Percentiles rank a stretch among this genome's conserved stretches.
Conservation (phyloP, 495 filamentous ascomycete genomes). For the Neohortaea acidophila region DNA sequence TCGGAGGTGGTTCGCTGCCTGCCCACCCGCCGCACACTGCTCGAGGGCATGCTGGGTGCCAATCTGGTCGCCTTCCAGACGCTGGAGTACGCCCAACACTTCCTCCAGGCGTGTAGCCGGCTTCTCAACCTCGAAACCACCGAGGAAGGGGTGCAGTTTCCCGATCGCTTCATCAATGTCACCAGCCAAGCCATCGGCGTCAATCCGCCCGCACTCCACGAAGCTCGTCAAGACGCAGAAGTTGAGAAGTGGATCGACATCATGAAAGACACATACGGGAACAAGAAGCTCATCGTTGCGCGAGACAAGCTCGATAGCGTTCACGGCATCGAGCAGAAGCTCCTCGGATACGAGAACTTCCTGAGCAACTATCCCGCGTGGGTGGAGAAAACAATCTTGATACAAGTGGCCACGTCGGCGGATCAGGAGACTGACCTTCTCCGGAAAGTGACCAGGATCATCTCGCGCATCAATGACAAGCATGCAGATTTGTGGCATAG, state of each 20-base stretch:
- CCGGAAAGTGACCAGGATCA: constrained; percentile 76
- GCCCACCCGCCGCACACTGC: constrained; percentile 63
- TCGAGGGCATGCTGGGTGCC: constrained; percentile 81
- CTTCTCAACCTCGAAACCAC: constrained; percentile 76
- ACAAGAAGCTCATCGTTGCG: constrained; percentile 78
- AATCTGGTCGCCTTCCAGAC: constrained; percentile 88
- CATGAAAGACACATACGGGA: constrained; percentile 63
- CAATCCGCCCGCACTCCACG: constrained; percentile 58
- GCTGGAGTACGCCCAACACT: constrained; percentile 80
- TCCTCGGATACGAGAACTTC: constrained; percentile 84
- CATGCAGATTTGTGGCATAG: constrained; percentile 80
- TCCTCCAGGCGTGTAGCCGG: constrained; percentile 83
- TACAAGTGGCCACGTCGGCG: constrained; percentile 82
- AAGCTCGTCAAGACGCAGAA: constrained; percentile 53
- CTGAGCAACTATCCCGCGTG: constrained; percentile 83
- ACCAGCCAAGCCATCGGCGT: constrained; percentile 63
- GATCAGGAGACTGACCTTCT: constrained; percentile 75
- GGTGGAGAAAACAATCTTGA: constrained; percentile 70
- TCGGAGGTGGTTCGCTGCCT: constrained; percentile 89
- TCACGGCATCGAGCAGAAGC: constrained; percentile 78
- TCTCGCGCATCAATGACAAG: constrained; percentile 76
- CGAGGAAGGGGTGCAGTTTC: constrained; percentile 72
- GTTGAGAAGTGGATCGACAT: constrained; percentile 63
- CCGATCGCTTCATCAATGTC: constrained; percentile 82
- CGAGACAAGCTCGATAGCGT: constrained; percentile 87